Evolutionary conservation across 345 rosid genomes (phyloP).

Genomic region (Pistacia vera): DNA sequence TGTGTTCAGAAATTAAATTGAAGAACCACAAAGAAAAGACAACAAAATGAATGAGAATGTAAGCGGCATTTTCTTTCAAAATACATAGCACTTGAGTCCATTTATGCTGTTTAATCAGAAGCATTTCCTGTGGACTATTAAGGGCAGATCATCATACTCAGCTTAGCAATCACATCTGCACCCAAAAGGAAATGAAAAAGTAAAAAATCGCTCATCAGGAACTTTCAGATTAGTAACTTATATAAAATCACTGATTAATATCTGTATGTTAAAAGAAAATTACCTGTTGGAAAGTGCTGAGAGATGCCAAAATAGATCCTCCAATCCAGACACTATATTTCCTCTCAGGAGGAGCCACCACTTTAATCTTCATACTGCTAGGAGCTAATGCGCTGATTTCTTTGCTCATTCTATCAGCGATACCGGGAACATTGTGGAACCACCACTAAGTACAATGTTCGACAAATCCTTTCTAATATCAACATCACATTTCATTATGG

Average conservation of each 20-base stretch:
- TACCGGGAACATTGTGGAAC: constrained; percentile 71
- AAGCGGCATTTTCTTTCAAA: constrained; percentile 22
- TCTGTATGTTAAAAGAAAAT: neutral
- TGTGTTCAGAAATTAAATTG: constrained; percentile 18
- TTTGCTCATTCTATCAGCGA: constrained; percentile 78
- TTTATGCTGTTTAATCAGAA: constrained; percentile 30
- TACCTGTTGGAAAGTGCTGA: constrained; percentile 77
- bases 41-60: constrained; percentile 18
- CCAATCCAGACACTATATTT: constrained; percentile 79
- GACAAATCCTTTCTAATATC: constrained; percentile 75
- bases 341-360: constrained; percentile 80
- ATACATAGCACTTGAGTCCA: constrained; percentile 1
- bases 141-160: constrained; percentile 67
- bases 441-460: constrained; percentile 72
- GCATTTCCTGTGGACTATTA: constrained; percentile 64
- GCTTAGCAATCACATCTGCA: constrained; percentile 64
- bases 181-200: neutral
- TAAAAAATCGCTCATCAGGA: neutral
- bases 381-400: constrained; percentile 74
- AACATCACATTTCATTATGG: constrained; percentile 74
- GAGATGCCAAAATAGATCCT: constrained; percentile 75
- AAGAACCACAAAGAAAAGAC: constrained; percentile 3
- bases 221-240: neutral
- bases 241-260: neutral
- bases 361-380: constrained; percentile 75